Evolutionary conservation across 2,329 filamentous ascomycete species (phyloP), one percentile per base, ranked within the genome.

Genomic region (Pyricularia grisea): DNA sequence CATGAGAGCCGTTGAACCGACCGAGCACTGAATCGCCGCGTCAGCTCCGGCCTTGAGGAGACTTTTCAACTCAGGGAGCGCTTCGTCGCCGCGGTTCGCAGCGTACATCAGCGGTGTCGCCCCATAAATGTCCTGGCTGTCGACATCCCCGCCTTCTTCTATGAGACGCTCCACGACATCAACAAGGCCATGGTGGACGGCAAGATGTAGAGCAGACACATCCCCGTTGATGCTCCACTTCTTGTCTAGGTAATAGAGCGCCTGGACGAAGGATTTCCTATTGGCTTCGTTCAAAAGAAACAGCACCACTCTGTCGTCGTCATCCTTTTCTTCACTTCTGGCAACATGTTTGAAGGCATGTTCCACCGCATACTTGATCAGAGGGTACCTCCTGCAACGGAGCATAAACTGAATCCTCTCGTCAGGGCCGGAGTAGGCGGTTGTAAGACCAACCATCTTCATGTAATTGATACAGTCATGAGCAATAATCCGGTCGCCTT

Each of bases 81-180:
- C 17, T 66, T 42, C 25, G 31, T 25, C n/a, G 31, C 31, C 9
- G 31, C 30, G 2, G 55, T 27, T 36, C 4, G 23, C 20, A 11
- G 65, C 31, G 31, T 25, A 66, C 65, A 66, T 66, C 7, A 66
- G 65, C 1, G 65, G 65, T 33, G 65, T 66, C 27, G n/a, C 42
- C 11, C 65, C n/a, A 11, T 42, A 25, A 4, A 25, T 33, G 3
- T 66, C 65, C 65, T 66, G n/a, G 7, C n/a, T 42, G 27, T 66
- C 23, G 2, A 66, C 12, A 23, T 33, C 7, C 65, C 55, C 65
- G 23, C 33, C 33, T 66, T 66, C 33, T 23, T 27, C 33, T 27
- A 66, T 33, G 33, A 28, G 23, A 14, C 14, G 14, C 10, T 10
- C 25, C 17, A 50, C 36, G 6, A 66, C 23, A 25, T 66, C 36